Evolutionary conservation across 305 asterid species (phyloP).

Genomic region (Nicotiana rustica): DNA sequence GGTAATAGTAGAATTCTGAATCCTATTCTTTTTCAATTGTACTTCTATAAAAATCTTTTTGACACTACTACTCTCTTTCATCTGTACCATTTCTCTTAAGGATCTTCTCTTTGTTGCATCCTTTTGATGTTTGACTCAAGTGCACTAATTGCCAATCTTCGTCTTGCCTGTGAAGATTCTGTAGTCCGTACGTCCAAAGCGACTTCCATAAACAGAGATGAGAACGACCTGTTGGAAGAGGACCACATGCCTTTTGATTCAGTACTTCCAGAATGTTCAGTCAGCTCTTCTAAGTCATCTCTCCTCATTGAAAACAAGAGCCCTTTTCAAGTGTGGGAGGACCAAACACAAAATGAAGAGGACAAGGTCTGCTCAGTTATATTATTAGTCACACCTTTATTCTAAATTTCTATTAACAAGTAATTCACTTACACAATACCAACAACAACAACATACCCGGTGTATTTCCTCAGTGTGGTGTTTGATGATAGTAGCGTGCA

Average conservation of each 20-base stretch:
- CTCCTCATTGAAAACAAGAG: constrained; percentile 40
- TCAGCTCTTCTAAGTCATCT: constrained; percentile 35
- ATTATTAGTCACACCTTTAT: background rate
- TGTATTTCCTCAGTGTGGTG: too few species aligned
- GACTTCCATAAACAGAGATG: background rate
- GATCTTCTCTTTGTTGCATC: background rate
- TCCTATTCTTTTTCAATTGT: background rate
- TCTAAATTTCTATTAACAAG: constrained; percentile 7
- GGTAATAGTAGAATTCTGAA: constrained; percentile 37
- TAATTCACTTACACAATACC: background rate
- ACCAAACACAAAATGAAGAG: constrained; percentile 32
- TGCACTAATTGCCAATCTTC: constrained; percentile 10
- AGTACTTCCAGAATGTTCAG: constrained; percentile 44
- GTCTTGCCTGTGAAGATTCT: background rate
- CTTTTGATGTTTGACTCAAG: constrained; percentile 4
- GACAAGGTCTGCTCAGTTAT: constrained; percentile 16
- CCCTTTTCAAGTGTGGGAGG: constrained; percentile 40
- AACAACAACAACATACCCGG: too few species aligned
- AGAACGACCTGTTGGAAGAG: background rate
- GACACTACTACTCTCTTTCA: background rate
- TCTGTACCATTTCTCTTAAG: constrained; percentile 5
- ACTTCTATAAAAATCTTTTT: background rate
- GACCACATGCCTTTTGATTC: background rate
- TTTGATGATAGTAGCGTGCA: too few species aligned
- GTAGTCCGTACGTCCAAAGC: background rate